Base-by-base conservation (phyloP, 345 rosid genomes). In the Salix exigua region DNA sequence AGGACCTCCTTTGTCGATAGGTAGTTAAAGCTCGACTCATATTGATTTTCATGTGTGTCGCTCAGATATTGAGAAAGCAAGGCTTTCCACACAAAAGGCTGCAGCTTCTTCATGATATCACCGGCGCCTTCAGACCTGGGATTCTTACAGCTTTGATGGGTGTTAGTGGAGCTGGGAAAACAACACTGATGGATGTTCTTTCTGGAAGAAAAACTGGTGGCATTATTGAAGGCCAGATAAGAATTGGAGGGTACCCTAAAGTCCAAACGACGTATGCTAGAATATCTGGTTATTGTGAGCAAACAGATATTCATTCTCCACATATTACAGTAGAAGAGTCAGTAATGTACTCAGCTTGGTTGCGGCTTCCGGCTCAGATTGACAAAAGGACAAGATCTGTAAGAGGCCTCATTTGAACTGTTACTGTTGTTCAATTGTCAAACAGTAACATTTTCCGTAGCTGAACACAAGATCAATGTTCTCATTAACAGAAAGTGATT, bases 201-300 rank as follows among this genome's bases (percentile, higher is more conserved):
- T 83, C 89, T 1, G 88, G 91, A 31, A 81, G 91, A 78, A 89
- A 89, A 76, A 82, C 89, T 0, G 67, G 83, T 6, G 88, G 90
- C 21, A 7, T 21, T 16, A 85, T 85, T 10, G 84, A 83, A 75
- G 88, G 90, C 35, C 75, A 77, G 30, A 83, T 85, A 65, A 82
- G 79, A 68, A 71, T 87, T 42, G 84, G 83, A 31, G 90, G 90
- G 35, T 80, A 83, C 66, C 85, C 88, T 33, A 85, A 87, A 63
- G 81, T 78, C n/a, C 90, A 87, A 73, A 83, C 81, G 17, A 73
- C 79, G 2, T 87, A 75, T 74, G 85, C 90, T 26, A 80, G 88
- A 75, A 79, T 87, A 50, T 80, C 88, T 1, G 87, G 84, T 25
- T 87, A 87, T 69, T 87, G 84, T 80, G 88, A 87, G 73, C 88